These are phyloP conservation scores for Venustampulla echinocandica DNA, from an alignment of 495 filamentous ascomycete genomes.

Conservation along the genomic window DNA sequence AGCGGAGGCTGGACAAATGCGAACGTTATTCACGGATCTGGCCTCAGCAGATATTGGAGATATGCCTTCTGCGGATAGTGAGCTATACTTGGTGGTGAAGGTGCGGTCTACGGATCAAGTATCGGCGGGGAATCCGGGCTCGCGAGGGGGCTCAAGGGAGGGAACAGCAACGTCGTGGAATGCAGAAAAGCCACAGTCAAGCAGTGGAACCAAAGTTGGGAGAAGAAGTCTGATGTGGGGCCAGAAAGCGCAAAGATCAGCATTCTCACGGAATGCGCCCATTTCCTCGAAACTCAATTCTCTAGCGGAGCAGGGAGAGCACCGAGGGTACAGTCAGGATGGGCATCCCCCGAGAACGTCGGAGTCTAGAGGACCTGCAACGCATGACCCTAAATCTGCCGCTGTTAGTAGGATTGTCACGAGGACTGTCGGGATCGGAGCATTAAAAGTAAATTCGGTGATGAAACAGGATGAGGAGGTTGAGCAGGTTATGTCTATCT, in stretches of 20 bases:
- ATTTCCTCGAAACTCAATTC: conserved; percentile 35
- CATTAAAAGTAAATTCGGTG: conserved; percentile 69
- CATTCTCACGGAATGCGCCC: conserved; percentile 36
- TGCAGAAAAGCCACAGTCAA: conserved; percentile 9
- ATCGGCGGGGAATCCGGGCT: conserved; percentile 34
- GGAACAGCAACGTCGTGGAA: conserved; percentile 1
- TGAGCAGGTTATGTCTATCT: conserved; percentile 72
- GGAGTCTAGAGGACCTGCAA: conserved; percentile 36
- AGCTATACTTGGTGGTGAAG: conserved; percentile 78
- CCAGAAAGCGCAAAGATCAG: conserved; percentile 39
- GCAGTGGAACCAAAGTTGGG: conserved; percentile 40
- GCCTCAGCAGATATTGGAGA: conserved; percentile 78
- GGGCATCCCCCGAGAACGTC: conserved; percentile 41
- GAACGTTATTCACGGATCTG: conserved; percentile 81
- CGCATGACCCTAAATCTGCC: conserved; percentile 28
- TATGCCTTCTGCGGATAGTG: conserved; percentile 49
- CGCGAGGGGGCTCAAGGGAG: conserved; percentile 7
- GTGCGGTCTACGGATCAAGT: conserved; percentile 57
- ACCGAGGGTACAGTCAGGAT: conserved; percentile 22
- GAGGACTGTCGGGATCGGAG: conserved; percentile 71
- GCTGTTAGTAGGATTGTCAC: conserved; percentile 32
- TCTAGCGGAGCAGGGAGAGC: conserved; percentile 37
- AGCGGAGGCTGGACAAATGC: conserved; percentile 55
- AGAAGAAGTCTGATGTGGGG: conserved; percentile 84
- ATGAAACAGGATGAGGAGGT: conserved; percentile 67